A percentile compares a stretch with the other conserved stretches of the same genome.
phyloP scores from a whole-genome alignment of 306 rosid species.

The Prunus mume region DNA sequence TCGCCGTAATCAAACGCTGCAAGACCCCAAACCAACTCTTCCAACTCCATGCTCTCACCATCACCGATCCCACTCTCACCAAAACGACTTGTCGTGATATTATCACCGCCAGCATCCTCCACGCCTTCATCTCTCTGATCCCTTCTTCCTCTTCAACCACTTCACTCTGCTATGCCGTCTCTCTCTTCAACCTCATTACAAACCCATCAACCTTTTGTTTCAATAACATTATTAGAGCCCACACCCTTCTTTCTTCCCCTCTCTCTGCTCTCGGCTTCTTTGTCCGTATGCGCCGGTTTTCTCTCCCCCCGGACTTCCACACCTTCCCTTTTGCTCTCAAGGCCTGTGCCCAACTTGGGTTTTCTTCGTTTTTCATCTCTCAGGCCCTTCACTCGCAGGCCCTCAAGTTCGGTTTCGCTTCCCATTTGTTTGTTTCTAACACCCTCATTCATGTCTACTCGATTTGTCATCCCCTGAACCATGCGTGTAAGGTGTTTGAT shows the following conservation, averaged over 20 bases:
- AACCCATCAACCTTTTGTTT: conserved; percentile 58
- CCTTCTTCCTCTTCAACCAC: not conserved
- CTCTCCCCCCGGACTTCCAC: conserved; percentile 64
- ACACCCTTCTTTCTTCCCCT: conserved; percentile 56
- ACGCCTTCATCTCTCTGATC: conserved; percentile 35
- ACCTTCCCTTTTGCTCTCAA: conserved; percentile 67
- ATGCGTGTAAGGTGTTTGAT: conserved; percentile 43
- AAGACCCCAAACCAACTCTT: conserved; percentile 45
- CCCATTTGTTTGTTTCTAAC: conserved; percentile 43
- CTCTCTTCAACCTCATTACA: conserved; percentile 51
- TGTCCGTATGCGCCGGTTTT: conserved; percentile 45
- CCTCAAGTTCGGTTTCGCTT: conserved; percentile 44
- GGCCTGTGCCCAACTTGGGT: conserved; percentile 40
- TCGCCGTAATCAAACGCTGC: conserved; percentile 37
- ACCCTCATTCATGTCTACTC: conserved; percentile 54
- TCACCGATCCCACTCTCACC: conserved; percentile 28
- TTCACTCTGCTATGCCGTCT: conserved; percentile 38
- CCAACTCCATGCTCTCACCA: conserved; percentile 47
- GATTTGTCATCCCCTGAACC: conserved; percentile 1
- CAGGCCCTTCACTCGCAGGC: conserved; percentile 55
- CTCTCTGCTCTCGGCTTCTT: conserved; percentile 46
- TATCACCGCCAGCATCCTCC: conserved; percentile 38
- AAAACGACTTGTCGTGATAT: conserved; percentile 12
- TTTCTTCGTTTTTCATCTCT: conserved; percentile 24
- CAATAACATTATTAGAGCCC: conserved; percentile 69